Evolutionary conservation across 75 land plant genomes (phyloP), one percentile per base, ranked within the genome.

Genomic region (Picea sitchensis): DNA sequence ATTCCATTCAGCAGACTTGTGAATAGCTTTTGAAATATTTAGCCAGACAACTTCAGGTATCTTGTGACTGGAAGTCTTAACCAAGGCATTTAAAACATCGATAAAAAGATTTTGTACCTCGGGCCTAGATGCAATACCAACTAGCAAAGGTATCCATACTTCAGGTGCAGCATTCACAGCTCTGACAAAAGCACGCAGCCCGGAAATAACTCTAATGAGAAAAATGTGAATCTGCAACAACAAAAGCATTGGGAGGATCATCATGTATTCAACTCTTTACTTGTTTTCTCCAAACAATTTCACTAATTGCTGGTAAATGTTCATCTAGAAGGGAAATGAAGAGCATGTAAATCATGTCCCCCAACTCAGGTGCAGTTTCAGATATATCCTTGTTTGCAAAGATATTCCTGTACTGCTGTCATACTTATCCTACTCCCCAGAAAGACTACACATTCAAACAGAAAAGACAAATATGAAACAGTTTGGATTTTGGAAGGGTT

Each of bases 91-190:
- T 31, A 77, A 51, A 13, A 84, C 65, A 59, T 76, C 75, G 4
- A 78, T 61, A 47, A 61, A 84, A 58, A 84, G 79, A 18, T 67
- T 84, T 13, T 71, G 75, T 38, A 85, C 86, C 63, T 84, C 80
- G 41, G 77, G 80, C 64, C 60, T 82, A 15, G 73, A 57, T 61
- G 85, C 80, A 58, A 78, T 56, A 41, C 61, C 26, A 60, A 72
- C 59, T 56, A 84, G 80, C 80, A 84, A 76, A 57, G 86, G 86
- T 51, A 84, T 65, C 86, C 86, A 84, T 60, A 84, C 77, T 34
- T 84, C 86, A 38, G 85, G 86, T 60, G 86, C 80, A 44, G 85
- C 41, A 51, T 77, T 71, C 60, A 82, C 85, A 77, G 86, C 86
- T 78, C 59, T 69, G 31, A 57, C 61, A 77, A 84, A 84, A 36